A percentile compares a stretch with the other conserved stretches of the same genome.
Conservation (phyloP, 306 rosid species). For the Fragaria iinumae region DNA sequence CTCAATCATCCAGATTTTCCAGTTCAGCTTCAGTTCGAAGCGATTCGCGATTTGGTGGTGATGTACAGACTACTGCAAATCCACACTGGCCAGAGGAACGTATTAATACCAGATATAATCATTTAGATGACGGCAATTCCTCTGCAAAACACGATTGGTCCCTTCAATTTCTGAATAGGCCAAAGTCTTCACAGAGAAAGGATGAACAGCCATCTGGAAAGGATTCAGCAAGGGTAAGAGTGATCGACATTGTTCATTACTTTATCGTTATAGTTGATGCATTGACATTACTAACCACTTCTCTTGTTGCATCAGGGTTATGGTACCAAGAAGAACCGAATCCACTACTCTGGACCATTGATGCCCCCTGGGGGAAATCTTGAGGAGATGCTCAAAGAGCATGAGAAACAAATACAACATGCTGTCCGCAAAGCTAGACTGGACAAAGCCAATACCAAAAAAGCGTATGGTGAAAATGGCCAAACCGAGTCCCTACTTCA, state of each 20-base stretch:
- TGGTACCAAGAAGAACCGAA: conserved; percentile 41
- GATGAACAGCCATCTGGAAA: conserved; percentile 40
- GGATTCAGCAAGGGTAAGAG: conserved; percentile 54
- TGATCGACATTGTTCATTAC: neutral
- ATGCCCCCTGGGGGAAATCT: conserved; percentile 56
- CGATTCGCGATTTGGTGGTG: conserved; percentile 44
- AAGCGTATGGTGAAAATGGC: conserved; percentile 32
- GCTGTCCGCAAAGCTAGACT: conserved; percentile 74
- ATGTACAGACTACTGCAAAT: conserved; percentile 40
- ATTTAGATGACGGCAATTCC: conserved; percentile 39
- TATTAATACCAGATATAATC: conserved; percentile 37
- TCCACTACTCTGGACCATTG: conserved; percentile 74
- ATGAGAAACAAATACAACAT: conserved; percentile 68
- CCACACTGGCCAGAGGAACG: conserved; percentile 58
- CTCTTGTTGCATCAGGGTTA: conserved; percentile 39
- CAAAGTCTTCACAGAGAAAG: conserved; percentile 44
- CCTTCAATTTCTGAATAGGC: conserved; percentile 44
- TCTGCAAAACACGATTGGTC: conserved; percentile 42
- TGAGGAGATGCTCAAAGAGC: conserved; percentile 78
- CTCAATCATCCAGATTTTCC: conserved; percentile 57
- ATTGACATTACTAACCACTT: conserved; percentile 12
- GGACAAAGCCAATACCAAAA: conserved; percentile 51
- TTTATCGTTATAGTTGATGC: neutral
- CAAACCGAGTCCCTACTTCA: conserved; percentile 54
- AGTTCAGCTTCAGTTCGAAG: conserved; percentile 56